Evolutionary conservation across 1,284 basidiomycete genomes (phyloP).

Genomic region (Rhizoctonia solani): DNA sequence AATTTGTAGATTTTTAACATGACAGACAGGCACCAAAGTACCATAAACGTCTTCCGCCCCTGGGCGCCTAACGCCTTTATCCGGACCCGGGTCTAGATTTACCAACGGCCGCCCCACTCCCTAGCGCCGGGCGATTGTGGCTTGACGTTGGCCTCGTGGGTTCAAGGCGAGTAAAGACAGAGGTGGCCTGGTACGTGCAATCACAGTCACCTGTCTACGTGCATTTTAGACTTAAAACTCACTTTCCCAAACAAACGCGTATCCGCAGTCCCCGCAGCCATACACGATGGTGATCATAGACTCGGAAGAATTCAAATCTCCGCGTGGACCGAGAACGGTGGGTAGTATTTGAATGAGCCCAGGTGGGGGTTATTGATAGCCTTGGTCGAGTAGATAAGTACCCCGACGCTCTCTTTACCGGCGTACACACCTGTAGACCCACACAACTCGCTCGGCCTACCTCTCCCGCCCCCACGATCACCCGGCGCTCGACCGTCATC

Average conservation of each 20-base stretch:
- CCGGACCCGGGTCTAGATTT: too few relatives aligned
- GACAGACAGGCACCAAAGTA: too few relatives aligned
- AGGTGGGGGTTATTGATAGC: too few relatives aligned
- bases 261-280: conserved; percentile 34
- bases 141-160: not conserved
- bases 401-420: not conserved
- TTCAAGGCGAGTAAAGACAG: not conserved
- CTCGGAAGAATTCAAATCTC: conserved; percentile 13
- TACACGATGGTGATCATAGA: conserved; percentile 16
- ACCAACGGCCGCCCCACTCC: too few relatives aligned
- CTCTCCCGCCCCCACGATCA: conserved; percentile 12
- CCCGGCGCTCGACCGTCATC: conserved; percentile 9
- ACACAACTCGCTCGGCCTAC: not conserved
- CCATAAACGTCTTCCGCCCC: too few relatives aligned
- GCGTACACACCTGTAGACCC: conserved; percentile 13
- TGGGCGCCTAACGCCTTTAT: too few relatives aligned
- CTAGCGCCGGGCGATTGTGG: not conserved
- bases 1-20: too few relatives aligned
- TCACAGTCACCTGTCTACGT: too few relatives aligned
- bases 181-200: too few relatives aligned
- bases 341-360: not conserved
- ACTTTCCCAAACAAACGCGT: not conserved
- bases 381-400: too few relatives aligned
- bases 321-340: conserved; percentile 6
- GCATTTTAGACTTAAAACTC: not conserved